Evolutionary conservation across 2,329 filamentous ascomycete genomes (phyloP), one percentile per base, ranked within the genome.

Genomic region (Talaromyces verruculosus): DNA sequence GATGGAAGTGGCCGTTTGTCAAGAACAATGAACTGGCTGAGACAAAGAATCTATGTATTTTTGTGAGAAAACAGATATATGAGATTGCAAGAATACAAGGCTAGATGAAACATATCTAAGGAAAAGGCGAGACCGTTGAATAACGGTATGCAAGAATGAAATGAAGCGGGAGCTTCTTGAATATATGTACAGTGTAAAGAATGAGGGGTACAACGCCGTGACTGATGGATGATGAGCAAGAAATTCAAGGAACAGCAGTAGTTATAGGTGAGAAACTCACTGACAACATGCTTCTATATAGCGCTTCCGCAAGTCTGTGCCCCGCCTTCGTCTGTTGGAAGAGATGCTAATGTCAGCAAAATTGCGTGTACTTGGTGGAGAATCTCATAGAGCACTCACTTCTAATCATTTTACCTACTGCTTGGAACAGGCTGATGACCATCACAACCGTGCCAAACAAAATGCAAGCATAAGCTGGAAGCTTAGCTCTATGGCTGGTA

Each of bases 401-500:
- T 57, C 69, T 74, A 33, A 83, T 79, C 63, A 94, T 88, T 80
- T 94, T 93, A 15, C 82, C 81, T 64, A 90, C 80, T 0, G 91
- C 89, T 79, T 92, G 88, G 55, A 93, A 74, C 68, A 96, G 79
- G 74, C 89, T 93, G 53, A 96, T 93, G 13, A 82, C 84, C 90
- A 97, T 92, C 65, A 97, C 93, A 2, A 84, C 80, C 63, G 85
- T 83, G 4, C 93, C 94, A 83, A 97, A 97, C 13, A 79, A 87
- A 67, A 94, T 91, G 68, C 87, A 88, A n/a, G 87, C 83, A 57
- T 84, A 88, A 30, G 87, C 87, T 13, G 91, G 89, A 67, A 92
- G 85, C 68, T 88, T 89, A 19, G 90, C 92, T 76, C 86, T 89
- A 84, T 89, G 91, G 73, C 87, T 89, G 71, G 88, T 82, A 66